Evolutionary conservation across 2,329 filamentous ascomycete species (phyloP), one percentile per base, ranked within the genome.

Genomic region (Talaromyces marneffei): DNA sequence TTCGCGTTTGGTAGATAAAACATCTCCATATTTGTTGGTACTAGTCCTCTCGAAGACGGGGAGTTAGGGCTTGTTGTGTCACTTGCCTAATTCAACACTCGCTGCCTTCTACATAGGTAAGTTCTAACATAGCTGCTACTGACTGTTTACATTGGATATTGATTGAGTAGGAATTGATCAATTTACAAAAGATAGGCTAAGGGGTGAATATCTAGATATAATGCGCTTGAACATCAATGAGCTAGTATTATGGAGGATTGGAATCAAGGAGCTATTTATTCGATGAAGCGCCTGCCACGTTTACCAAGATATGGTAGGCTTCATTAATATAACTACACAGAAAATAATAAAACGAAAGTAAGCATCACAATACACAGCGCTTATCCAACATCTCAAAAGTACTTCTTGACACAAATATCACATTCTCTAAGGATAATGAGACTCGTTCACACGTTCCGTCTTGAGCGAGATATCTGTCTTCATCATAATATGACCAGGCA

Each of bases 401-500:
- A 52, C n/a, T 52, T 52, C n/a, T 35, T 52, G 9, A 35, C 10
- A n/a, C 42, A 27, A 2, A 29, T 14, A 8, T 23, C 29, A 40
- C 14, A 16, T 18, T 20, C 52, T 35, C 12, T 12, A 3, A 35
- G 52, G 18, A 14, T n/a, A 39, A 25, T 12, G 33, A 37, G 58
- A 35, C 9, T 60, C 44, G 14, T 50, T 25, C 16, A 63, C 25
- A 63, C 27, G 59, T 16, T 65, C 62, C 18, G 54, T 65, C 40
- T 46, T 31, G 40, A 65, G 46, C 18, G 50, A 58, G 35, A 65
- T 64, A 44, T 62, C 33, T 20, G 55, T 64, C 33, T 65, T 65
- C 63, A 63, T 62, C 55, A 65, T 52, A 27, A 65, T 64, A 29
- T 64, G 63, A 35, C 60, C 57, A 18, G 57, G 62, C 2, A 56